phyloP scores from a whole-genome alignment of 306 rosid species.

The Cicer bijugum region DNA sequence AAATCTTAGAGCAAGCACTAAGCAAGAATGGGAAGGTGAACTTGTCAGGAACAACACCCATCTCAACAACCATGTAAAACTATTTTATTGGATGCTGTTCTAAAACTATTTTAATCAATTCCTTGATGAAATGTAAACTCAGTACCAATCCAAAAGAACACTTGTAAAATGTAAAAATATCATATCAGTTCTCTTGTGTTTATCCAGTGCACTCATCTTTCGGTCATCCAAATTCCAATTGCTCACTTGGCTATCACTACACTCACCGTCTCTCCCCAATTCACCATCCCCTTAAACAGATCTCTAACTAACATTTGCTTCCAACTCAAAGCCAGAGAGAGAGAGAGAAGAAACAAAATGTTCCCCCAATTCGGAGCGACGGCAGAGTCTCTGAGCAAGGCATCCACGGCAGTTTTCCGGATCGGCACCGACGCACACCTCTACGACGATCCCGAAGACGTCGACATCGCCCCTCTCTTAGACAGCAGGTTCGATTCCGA shows the following conservation, averaged over 20 bases:
- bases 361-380: slow-evolving; percentile 90
- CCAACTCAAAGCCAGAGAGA: not conserved
- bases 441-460: slow-evolving; percentile 98
- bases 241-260: no score
- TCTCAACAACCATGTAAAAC: slow-evolving; percentile 51
- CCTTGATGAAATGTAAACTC: no score
- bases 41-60: slow-evolving; percentile 69
- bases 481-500: slow-evolving; percentile 96
- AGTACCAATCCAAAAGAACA: no score
- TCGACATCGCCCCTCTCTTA: slow-evolving; percentile 76
- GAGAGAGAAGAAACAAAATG: slow-evolving; percentile 45
- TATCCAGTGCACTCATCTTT: no score
- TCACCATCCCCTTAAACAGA: not conserved
- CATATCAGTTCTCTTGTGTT: no score
- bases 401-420: slow-evolving; percentile 90
- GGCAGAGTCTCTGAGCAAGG: slow-evolving; percentile 89
- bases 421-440: slow-evolving; percentile 99
- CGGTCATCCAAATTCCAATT: no score
- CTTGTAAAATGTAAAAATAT: no score
- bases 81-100: no score
- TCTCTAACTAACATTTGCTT: not conserved
- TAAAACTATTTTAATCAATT: no score
- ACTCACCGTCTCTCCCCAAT: not conserved
- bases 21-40: slow-evolving; percentile 58
- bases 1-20: slow-evolving; percentile 64